phyloP scores from a whole-genome alignment of 331 rosid genomes.

The Cucumis variabilis region DNA sequence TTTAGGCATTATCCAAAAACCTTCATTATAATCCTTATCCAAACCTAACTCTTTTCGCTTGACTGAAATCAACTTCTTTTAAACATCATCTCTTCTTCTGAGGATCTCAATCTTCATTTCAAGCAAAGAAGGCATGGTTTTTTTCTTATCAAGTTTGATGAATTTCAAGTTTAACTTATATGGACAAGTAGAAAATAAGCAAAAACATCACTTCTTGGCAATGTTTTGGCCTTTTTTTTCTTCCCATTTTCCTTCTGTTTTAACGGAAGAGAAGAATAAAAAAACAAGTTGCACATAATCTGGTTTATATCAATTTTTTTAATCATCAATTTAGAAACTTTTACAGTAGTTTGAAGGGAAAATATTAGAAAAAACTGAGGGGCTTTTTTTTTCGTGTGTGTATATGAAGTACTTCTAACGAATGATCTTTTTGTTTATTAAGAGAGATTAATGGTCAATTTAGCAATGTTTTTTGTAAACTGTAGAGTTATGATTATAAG shows the following conservation, averaged over 20 bases:
- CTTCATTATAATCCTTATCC: not conserved
- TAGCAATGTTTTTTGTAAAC: too few relatives aligned
- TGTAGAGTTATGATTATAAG: too few relatives aligned
- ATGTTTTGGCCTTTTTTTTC: not conserved
- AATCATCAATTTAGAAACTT: not conserved
- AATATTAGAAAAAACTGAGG: not conserved
- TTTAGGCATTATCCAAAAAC: not conserved
- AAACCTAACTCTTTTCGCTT: not conserved
- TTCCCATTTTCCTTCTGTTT: not conserved
- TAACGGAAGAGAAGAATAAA: not conserved
- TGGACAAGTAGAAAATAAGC: constrained; percentile 5
- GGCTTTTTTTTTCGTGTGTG: not conserved
- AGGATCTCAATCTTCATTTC: not conserved
- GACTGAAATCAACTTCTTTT: not conserved
- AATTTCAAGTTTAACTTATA: not conserved
- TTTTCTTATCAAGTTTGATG: not conserved
- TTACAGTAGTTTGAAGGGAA: not conserved
- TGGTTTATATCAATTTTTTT: not conserved
- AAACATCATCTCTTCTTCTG: not conserved
- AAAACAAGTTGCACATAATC: not conserved
- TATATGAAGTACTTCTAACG: not conserved
- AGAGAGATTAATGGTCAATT: too few relatives aligned
- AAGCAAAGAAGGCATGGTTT: constrained; percentile 9
- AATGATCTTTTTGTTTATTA: not conserved
- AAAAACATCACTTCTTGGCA: not conserved